These are phyloP conservation scores for Rusavskia elegans DNA, from an alignment of 495 filamentous ascomycete species.

Conservation along the genomic window DNA sequence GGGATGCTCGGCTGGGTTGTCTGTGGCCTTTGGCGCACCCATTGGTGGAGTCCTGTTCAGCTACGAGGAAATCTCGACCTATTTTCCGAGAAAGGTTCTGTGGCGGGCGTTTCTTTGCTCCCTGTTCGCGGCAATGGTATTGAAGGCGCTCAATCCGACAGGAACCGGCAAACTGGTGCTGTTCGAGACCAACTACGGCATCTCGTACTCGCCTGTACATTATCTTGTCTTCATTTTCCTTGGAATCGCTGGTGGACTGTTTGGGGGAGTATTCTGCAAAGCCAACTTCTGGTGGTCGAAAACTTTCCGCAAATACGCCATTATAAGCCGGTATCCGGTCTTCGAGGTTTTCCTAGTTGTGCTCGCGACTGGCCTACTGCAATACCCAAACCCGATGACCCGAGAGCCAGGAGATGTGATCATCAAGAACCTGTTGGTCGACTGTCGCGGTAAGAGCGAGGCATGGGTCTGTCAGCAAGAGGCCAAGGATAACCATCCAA, in stretches of 20 bases:
- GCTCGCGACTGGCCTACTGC: conserved; percentile 33
- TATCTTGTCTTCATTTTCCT: conserved; percentile 39
- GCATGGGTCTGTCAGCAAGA: conserved; percentile 37
- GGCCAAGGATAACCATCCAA: conserved; percentile 12
- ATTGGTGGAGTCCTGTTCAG: conserved; percentile 42
- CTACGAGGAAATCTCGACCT: conserved; percentile 29
- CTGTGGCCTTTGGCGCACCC: conserved; percentile 44
- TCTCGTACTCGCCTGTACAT: conserved; percentile 33
- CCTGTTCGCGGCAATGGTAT: conserved; percentile 31
- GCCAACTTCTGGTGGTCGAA: conserved; percentile 39
- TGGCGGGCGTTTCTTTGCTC: conserved; percentile 44
- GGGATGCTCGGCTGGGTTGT: conserved; percentile 36
- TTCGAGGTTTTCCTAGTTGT: conserved; percentile 37
- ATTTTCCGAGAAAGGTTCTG: conserved; percentile 37
- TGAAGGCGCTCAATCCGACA: conserved; percentile 41
- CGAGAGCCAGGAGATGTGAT: conserved; percentile 36
- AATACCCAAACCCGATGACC: conserved; percentile 37
- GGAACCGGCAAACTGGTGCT: conserved; percentile 41
- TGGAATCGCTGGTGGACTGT: conserved; percentile 37
- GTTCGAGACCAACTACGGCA: conserved; percentile 43
- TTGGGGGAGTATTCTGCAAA: conserved; percentile 40
- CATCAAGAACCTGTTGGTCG: conserved; percentile 36
- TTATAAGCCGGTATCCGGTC: conserved; percentile 37
- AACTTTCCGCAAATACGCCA: conserved; percentile 30
- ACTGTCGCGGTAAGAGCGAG: conserved; percentile 23